Evolutionary conservation across 1,139 yeast species (phyloP), one percentile per base, ranked within the genome.

Genomic region (Pichia sp.): DNA sequence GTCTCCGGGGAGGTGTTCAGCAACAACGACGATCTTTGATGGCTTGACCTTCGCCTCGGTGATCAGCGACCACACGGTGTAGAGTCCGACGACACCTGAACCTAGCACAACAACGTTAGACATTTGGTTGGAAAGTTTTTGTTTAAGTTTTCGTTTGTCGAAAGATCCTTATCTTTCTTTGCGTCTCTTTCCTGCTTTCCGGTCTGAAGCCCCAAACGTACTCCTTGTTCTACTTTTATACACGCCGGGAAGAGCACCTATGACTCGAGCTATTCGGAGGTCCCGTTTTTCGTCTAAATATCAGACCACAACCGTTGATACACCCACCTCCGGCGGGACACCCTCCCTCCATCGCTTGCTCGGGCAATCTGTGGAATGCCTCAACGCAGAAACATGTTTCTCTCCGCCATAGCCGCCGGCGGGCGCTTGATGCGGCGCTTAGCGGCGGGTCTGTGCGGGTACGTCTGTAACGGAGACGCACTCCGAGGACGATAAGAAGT

Each of bases 1-100:
- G 64, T 87, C 95, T 4, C 93, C 95, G 1, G 95, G 93, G 50
- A 84, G 67, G 60, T 75, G 78, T 63, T 84, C 80, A 3, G 87
- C 92, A 24, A 84, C 63, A 7, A 86, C 76, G 3, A 81, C 75
- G 58, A 86, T 77, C n/a, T 79, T 73, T 5, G 67, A 55, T 0
- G 81, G 79, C 6, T 70, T 59, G 8, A 79, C 76, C 1, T 76
- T 75, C 14, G 73, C 71, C 3, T 60, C 63, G 27, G 77, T 72
- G 34, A 83, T 71, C 48, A 82, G 73, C 51, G 75, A 73, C 51
- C 77, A 86, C 2, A 83, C 76, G 49, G 91, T 85, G 61, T 81
- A 81, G 30, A 87, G 75, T 33, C 95, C 95, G 55, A 84, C 73
- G 49, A 87, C 83, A 20, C 95, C 95, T 2, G 89, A 54, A 17